These are phyloP conservation scores for Taphrina pruni DNA, from an alignment of 1,139 yeast genomes.

Conservation along the genomic window DNA sequence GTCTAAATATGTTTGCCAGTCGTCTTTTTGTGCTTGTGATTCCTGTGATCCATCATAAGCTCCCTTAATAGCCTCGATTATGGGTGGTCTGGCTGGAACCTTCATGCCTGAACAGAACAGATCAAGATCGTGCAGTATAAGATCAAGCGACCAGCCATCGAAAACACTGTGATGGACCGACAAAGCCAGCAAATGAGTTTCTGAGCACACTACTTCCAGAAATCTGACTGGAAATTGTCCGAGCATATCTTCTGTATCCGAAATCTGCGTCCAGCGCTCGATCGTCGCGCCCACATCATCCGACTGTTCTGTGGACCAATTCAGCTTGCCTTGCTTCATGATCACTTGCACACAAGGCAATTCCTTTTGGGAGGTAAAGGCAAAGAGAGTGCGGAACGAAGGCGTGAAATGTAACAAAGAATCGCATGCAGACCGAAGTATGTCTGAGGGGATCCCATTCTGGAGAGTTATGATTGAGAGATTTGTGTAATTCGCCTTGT, in stretches of 20 bases:
- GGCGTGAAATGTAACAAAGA: slow-evolving; percentile 41
- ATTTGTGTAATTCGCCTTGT: slow-evolving; percentile 45
- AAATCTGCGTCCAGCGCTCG: background rate
- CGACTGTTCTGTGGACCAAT: slow-evolving; percentile 13
- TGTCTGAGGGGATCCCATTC: slow-evolving; percentile 13
- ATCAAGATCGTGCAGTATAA: slow-evolving; percentile 42
- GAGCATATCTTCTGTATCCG: background rate
- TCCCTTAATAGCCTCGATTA: background rate
- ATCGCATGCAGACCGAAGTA: slow-evolving; percentile 42
- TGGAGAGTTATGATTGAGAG: slow-evolving; percentile 42
- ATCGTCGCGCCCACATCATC: background rate
- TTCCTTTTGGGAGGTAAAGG: slow-evolving; percentile 22
- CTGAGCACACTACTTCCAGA: background rate
- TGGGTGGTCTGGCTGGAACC: background rate
- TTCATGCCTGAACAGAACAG: background rate
- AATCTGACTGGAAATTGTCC: slow-evolving; percentile 16
- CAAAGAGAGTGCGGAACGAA: slow-evolving; percentile 47
- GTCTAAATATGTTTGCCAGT: slow-evolving; percentile 14
- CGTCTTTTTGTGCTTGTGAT: background rate
- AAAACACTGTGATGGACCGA: slow-evolving; percentile 46
- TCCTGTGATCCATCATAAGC: slow-evolving; percentile 1
- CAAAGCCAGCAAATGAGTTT: slow-evolving; percentile 31
- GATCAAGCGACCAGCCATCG: slow-evolving; percentile 45
- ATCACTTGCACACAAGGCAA: slow-evolving; percentile 45
- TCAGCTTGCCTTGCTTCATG: slow-evolving; percentile 1